Evolutionary conservation across 2,329 filamentous ascomycete genomes (phyloP).

Genomic region (Pseudonectria foliicola): DNA sequence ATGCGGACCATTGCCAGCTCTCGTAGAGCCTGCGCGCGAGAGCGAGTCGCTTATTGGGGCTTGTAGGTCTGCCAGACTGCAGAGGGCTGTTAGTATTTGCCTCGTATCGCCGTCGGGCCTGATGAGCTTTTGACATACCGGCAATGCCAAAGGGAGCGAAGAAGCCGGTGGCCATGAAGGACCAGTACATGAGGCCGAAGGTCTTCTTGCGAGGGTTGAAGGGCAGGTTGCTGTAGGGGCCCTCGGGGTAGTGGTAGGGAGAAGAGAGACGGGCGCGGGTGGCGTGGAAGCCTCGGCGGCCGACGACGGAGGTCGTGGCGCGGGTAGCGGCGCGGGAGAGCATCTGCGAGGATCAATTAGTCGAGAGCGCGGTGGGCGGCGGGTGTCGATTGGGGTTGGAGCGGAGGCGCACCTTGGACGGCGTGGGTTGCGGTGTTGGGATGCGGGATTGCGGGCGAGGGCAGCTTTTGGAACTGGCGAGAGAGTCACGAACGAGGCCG

Average conservation of each 20-base stretch:
- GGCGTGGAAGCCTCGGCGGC: slow-evolving; percentile 90
- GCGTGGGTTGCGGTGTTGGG: slow-evolving; percentile 20
- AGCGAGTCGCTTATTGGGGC: slow-evolving; percentile 24
- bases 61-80: slow-evolving; percentile 44
- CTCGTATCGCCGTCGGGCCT: slow-evolving; percentile 2
- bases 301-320: slow-evolving; percentile 61
- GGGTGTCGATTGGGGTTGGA: slow-evolving; percentile 7
- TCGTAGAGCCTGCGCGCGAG: too few species aligned
- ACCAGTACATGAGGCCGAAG: slow-evolving; percentile 80
- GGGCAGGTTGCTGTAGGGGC: slow-evolving; percentile 86
- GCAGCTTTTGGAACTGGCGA: slow-evolving; percentile 20
- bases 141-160: slow-evolving; percentile 56
- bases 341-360: slow-evolving; percentile 60
- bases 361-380: not conserved
- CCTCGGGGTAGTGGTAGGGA: slow-evolving; percentile 98
- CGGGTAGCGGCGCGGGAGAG: slow-evolving; percentile 63
- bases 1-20: too few species aligned
- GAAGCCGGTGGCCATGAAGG: slow-evolving; percentile 54
- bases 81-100: slow-evolving; percentile 13
- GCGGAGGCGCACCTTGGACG: slow-evolving; percentile 19
- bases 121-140: slow-evolving; percentile 38
- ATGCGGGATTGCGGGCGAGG: slow-evolving; percentile 4
- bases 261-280: slow-evolving; percentile 79
- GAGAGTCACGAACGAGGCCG: slow-evolving; percentile 21
- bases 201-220: slow-evolving; percentile 91